phyloP scores from a whole-genome alignment of 2,329 filamentous ascomycete species.

The Xylaria sp. region DNA sequence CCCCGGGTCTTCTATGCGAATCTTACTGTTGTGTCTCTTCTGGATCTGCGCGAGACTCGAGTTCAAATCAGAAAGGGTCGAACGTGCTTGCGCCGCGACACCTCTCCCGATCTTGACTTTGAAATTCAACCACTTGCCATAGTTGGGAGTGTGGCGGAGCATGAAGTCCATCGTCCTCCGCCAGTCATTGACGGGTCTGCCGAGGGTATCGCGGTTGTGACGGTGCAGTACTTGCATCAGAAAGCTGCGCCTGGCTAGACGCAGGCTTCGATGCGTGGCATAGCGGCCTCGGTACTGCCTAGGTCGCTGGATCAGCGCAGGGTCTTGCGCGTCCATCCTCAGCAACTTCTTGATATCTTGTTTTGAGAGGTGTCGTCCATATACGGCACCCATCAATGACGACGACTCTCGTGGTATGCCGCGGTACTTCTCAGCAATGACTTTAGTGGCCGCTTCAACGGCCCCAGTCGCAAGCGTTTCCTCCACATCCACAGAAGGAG shows the following conservation, averaged over 20 bases:
- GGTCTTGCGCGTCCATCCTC: neutral
- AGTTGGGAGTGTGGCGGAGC: conserved; percentile 24
- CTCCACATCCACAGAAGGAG: neutral
- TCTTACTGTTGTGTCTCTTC: conserved; percentile 23
- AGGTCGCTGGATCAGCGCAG: conserved; percentile 2
- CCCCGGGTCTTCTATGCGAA: conserved; percentile 22
- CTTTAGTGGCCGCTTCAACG: neutral
- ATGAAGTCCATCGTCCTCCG: conserved; percentile 24
- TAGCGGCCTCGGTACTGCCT: conserved; percentile 15
- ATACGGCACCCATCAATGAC: neutral
- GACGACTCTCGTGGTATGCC: neutral
- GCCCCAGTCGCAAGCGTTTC: neutral
- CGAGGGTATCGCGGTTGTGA: conserved; percentile 2
- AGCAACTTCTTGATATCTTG: neutral
- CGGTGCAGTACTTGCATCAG: conserved; percentile 23
- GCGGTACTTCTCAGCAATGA: neutral
- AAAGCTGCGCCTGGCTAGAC: conserved; percentile 20
- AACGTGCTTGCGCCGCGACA: conserved; percentile 23
- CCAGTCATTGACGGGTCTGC: conserved; percentile 18
- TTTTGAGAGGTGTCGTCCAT: neutral
- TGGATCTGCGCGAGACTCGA: conserved; percentile 24
- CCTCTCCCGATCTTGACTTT: conserved; percentile 26
- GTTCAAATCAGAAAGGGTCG: conserved; percentile 22
- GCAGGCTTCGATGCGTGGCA: conserved; percentile 16
- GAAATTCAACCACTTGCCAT: conserved; percentile 25